Percentiles rank a stretch among this genome's conserved stretches.
Conservation (phyloP, 768 basidiomycete genomes). For the Lentinula boryana region DNA sequence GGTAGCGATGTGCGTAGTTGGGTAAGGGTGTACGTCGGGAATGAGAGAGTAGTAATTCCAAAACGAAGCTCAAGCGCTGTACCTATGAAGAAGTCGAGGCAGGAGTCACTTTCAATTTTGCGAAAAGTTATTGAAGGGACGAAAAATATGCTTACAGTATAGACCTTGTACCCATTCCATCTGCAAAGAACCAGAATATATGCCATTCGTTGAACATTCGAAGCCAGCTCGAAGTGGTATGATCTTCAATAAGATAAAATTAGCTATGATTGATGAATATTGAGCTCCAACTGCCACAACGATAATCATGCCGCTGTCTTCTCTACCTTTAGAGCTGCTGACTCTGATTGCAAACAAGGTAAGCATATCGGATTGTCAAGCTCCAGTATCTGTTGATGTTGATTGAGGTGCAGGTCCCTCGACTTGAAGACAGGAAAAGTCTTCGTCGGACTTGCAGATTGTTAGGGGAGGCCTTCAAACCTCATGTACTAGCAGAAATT, state of each 20-base stretch:
- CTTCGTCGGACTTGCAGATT: neutral
- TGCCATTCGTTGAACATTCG: no score
- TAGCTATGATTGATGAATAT: no score
- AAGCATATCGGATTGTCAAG: neutral
- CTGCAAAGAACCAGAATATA: no score
- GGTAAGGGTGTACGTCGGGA: neutral
- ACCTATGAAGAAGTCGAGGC: neutral
- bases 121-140: neutral
- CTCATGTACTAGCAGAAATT: neutral
- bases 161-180: neutral
- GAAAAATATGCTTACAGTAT: neutral
- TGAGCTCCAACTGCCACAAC: no score
- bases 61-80: neutral
- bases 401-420: neutral
- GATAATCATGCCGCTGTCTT: neutral
- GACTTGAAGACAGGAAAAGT: slow-evolving; percentile 1
- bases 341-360: neutral
- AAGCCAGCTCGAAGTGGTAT: no score
- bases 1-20: neutral
- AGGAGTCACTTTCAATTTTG: neutral
- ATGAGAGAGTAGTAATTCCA: neutral
- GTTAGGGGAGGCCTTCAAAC: neutral
- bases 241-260: no score
- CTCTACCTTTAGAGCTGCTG: neutral
- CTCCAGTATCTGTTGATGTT: neutral